phyloP scores from a whole-genome alignment of 345 rosid species.

The Arabis hirsuta region DNA sequence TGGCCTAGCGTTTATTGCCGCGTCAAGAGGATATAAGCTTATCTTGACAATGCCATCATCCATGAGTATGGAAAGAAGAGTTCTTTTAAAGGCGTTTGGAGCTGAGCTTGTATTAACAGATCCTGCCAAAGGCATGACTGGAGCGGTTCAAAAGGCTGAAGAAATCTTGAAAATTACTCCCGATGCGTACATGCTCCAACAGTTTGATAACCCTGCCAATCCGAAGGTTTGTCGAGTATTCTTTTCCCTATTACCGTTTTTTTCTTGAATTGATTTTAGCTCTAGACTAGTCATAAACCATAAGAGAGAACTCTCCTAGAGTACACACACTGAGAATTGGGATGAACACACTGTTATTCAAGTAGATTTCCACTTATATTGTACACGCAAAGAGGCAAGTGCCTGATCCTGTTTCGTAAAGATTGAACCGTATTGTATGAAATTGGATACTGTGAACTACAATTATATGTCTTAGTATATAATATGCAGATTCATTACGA shows the following conservation, averaged over 20 bases:
- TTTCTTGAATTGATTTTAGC: too few species aligned
- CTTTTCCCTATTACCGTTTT: not conserved
- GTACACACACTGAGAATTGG: too few species aligned
- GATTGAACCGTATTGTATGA: too few species aligned
- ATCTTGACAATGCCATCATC: conserved; percentile 83
- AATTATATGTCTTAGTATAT: not conserved
- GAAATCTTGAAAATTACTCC: conserved; percentile 68
- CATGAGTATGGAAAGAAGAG: conserved; percentile 87
- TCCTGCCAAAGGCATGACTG: conserved; percentile 80
- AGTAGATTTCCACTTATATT: not conserved
- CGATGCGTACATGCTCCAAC: conserved; percentile 75
- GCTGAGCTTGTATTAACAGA: conserved; percentile 86
- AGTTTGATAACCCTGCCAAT: conserved; percentile 90
- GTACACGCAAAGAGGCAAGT: not conserved
- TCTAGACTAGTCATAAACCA: too few species aligned
- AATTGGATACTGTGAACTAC: too few species aligned
- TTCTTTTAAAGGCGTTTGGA: conserved; percentile 84
- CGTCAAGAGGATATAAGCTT: conserved; percentile 74
- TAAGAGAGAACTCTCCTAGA: too few species aligned
- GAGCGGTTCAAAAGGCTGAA: conserved; percentile 78
- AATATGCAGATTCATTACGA: conserved; percentile 67
- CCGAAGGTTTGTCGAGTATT: conserved; percentile 59
- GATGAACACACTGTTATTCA: not conserved
- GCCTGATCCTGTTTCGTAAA: not conserved
- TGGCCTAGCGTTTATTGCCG: conserved; percentile 85